Percentiles rank a stretch among this genome's conserved stretches.
Evolutionary conservation across 805 yeast genomes (phyloP).

Genomic region (Candida maltosa): DNA sequence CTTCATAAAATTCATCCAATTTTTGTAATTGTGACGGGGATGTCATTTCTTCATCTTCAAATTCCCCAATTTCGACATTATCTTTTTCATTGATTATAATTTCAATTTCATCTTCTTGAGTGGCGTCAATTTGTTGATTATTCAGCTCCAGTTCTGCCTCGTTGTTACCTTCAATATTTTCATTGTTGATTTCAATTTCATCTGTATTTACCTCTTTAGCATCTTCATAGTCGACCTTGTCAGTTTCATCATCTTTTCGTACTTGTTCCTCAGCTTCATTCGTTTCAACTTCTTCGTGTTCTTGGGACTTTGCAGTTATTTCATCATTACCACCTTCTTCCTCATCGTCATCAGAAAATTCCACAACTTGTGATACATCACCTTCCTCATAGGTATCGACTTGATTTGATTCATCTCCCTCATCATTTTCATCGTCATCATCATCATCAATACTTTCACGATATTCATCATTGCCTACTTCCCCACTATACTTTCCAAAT

Average conservation of each 20-base stretch:
- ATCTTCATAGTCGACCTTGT: slow-evolving; percentile 14
- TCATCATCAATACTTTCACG: not conserved
- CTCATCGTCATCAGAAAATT: slow-evolving; percentile 9
- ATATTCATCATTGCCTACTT: slow-evolving; percentile 4
- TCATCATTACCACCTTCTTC: slow-evolving; percentile 2
- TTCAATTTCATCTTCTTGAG: slow-evolving; percentile 32
- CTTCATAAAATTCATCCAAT: not conserved
- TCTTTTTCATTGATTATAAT: not conserved
- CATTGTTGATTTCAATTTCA: slow-evolving; percentile 4
- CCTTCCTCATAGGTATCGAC: slow-evolving; percentile 14
- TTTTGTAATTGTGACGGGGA: too few relatives aligned
- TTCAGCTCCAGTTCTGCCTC: not conserved
- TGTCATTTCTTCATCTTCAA: not conserved
- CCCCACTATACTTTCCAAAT: slow-evolving; percentile 3
- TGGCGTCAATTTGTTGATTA: too few relatives aligned
- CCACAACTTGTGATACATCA: slow-evolving; percentile 3
- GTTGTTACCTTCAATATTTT: slow-evolving; percentile 4
- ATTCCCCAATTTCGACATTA: not conserved
- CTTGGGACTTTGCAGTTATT: not conserved
- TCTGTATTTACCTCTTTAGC: slow-evolving; percentile 14
- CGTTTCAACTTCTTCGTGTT: not conserved
- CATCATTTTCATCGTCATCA: slow-evolving; percentile 17
- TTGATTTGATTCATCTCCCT: slow-evolving; percentile 26
- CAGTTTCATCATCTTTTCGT: not conserved
- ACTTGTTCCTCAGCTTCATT: slow-evolving; percentile 1